Base-by-base conservation (phyloP, 148 eudicot species). In the Silene latifolia region DNA sequence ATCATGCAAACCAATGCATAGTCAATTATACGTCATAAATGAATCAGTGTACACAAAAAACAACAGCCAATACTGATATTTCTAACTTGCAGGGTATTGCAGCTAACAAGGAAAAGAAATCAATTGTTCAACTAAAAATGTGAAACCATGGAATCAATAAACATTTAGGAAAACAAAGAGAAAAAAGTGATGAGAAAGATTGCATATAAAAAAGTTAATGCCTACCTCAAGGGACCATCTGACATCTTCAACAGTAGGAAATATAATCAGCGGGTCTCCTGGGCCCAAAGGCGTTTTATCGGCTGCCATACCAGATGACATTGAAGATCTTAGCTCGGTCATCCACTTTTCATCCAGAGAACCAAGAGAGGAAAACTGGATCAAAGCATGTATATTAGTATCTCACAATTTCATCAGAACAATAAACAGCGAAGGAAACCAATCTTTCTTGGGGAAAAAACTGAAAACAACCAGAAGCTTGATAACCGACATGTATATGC, bases 271-370 rank as follows among this genome's bases (percentile, higher is more conserved):
- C 69, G 98, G 93, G 63, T 91, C 89, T 76, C 97, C 97, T 72
- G 78, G 68, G 72, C 98, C 98, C 72, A 94, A 77, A 64, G 97
- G 88, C 27, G 77, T 82, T 83, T 82, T 85, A 78, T 91, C 93
- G 51, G 86, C 87, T 51, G 88, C 76, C 54, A 85, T 76, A 39
- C 98, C 98, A 35, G 98, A 85, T 74, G 96, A 91, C 92, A 91
- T 85, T 64, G 98, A 90, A 17, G 86, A 78, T 82, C 86, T 89
- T 12, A 95, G 81, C 86, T 95, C 98, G 32, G 83, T 75, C 98
- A 95, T 95, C 98, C 98, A 95, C 86, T 95, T 95, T 84, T 95
- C 98, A 72, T 95, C 98, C 82, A 95, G 84, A 54, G 98, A 95
- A 72, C 98, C 98, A 75, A 95, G 89, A 42, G 98, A 95, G 10